These are phyloP conservation scores for Phytophthora idaei DNA, from an alignment of 352 stramenopile species.

Conservation along the genomic window DNA sequence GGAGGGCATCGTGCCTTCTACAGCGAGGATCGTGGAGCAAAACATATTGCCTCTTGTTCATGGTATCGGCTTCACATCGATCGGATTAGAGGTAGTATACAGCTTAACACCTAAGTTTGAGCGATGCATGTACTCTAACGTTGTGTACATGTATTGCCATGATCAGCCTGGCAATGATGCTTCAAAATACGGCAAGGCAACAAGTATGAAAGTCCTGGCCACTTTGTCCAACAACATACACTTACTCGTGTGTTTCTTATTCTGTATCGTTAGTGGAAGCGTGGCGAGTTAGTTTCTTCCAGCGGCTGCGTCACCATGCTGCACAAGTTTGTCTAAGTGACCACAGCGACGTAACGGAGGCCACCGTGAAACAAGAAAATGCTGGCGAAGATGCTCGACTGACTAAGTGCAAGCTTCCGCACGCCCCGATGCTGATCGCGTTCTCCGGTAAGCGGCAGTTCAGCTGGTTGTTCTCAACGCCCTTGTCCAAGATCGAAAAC, in stretches of 20 bases:
- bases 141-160: background rate
- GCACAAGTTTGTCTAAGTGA: slow-evolving; percentile 56
- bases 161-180: slow-evolving; percentile 83
- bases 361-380: slow-evolving; percentile 11
- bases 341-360: slow-evolving; percentile 22
- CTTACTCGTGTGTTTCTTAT: background rate
- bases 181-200: slow-evolving; percentile 72
- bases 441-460: slow-evolving; percentile 91
- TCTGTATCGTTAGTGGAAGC: slow-evolving; percentile 46
- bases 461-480: slow-evolving; percentile 79
- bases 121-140: slow-evolving; percentile 8
- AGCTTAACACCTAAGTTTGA: background rate
- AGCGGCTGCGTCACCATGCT: slow-evolving; percentile 58
- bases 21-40: slow-evolving; percentile 66
- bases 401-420: slow-evolving; percentile 38
- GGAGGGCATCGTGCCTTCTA: slow-evolving; percentile 63
- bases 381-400: background rate
- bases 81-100: slow-evolving; percentile 71
- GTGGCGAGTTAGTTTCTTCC: slow-evolving; percentile 71
- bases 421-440: slow-evolving; percentile 77
- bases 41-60: slow-evolving; percentile 69
- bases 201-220: slow-evolving; percentile 43
- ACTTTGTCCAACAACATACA: background rate
- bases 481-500: slow-evolving; percentile 65
- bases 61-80: slow-evolving; percentile 83